A percentile compares a stretch with the other conserved stretches of the same genome.
These are phyloP conservation scores for Glycine tomentella DNA, from an alignment of 306 rosid genomes.

Conservation along the genomic window DNA sequence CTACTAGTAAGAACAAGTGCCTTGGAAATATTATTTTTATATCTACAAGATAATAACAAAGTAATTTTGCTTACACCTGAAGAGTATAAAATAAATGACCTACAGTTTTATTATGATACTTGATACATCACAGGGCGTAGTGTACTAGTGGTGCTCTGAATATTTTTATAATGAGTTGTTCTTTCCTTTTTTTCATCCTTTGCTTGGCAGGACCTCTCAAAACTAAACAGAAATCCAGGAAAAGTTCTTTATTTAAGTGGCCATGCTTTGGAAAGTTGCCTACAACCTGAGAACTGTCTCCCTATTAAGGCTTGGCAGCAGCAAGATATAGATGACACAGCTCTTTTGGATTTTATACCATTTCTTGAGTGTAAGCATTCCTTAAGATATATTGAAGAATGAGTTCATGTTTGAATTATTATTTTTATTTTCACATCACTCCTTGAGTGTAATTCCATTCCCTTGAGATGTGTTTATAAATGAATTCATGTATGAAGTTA, in stretches of 20 bases:
- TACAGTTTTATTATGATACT: conserved; percentile 5
- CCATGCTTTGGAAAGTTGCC: conserved; percentile 84
- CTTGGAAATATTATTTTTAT: background rate
- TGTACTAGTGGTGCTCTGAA: background rate
- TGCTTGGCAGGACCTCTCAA: conserved; percentile 82
- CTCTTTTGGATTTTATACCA: conserved; percentile 92
- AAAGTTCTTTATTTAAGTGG: conserved; percentile 91
- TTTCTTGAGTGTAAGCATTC: conserved; percentile 88
- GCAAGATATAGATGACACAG: conserved; percentile 76
- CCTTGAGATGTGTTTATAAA: conserved; percentile 15
- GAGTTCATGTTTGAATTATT: conserved; percentile 12
- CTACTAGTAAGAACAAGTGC: background rate
- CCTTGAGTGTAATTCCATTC: conserved; percentile 71
- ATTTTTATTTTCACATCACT: conserved; percentile 56
- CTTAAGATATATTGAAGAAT: conserved; percentile 28
- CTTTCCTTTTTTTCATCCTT: conserved; percentile 5
- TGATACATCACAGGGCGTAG: background rate
- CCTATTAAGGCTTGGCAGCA: conserved; percentile 82
- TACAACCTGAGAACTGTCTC: conserved; percentile 87
- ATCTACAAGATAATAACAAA: background rate
- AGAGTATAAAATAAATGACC: background rate
- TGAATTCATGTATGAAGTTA: conserved; percentile 13
- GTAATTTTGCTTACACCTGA: conserved; percentile 23
- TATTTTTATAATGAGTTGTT: conserved; percentile 5
- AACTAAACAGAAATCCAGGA: conserved; percentile 88